Conservation (phyloP, 1,284 basidiomycete genomes). For the Kalmanozyma brasiliensis region DNA sequence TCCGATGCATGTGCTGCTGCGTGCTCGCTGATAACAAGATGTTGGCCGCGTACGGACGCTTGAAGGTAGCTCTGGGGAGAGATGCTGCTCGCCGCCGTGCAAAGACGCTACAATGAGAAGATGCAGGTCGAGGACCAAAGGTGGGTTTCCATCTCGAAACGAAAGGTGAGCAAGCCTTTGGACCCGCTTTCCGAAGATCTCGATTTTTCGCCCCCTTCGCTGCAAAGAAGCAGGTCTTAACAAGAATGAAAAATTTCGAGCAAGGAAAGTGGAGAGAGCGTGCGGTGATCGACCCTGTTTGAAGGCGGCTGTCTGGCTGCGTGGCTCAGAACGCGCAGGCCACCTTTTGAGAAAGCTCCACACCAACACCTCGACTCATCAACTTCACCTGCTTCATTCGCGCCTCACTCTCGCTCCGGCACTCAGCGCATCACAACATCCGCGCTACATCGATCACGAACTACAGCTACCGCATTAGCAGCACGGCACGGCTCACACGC, state of each 20-base stretch:
- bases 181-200: constrained; percentile 2
- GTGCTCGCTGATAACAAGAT: no score
- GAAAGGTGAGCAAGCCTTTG: no score
- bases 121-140: neutral
- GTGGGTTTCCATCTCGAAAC: no score
- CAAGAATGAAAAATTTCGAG: neutral
- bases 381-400: neutral
- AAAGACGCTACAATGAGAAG: neutral
- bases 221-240: neutral
- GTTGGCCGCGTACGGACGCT: no score
- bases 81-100: no score
- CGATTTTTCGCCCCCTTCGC: neutral
- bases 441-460: no score
- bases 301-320: no score
- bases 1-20: neutral
- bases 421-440: neutral
- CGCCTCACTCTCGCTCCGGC: neutral
- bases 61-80: no score
- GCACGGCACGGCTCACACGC: no score
- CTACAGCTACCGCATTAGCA: no score
- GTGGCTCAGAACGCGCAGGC: constrained; percentile 31
- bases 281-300: constrained; percentile 22
- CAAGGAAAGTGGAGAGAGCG: constrained; percentile 9
- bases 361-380: neutral
- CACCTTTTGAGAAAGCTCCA: constrained; percentile 12